Percentiles rank a stretch among this genome's conserved stretches.
Evolutionary conservation across 73 alveolate genomes (phyloP).

Genomic region (Stentor coeruleus): DNA sequence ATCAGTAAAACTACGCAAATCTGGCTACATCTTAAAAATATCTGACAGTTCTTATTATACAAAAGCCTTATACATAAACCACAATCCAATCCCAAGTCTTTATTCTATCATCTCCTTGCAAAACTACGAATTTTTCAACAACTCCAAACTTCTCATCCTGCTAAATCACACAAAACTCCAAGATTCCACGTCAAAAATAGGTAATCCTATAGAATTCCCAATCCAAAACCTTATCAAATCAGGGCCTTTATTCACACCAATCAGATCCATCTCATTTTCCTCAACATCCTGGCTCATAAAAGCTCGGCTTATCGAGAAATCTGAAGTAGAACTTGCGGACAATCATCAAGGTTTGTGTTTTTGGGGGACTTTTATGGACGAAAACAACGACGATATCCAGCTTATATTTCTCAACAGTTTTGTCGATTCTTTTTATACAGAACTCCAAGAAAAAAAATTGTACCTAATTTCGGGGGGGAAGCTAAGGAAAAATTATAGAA

Average conservation of each 20-base stretch:
- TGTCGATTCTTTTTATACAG: not conserved
- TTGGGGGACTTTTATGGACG: not conserved
- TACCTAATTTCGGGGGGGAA: not conserved
- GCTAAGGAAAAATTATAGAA: not conserved
- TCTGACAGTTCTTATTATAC: not conserved
- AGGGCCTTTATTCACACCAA: not conserved
- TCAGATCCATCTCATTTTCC: not conserved
- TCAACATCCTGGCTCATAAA: not conserved
- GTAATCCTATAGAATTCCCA: not conserved
- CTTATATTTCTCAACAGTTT: too few relatives aligned
- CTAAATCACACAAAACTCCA: not conserved
- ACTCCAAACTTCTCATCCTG: not conserved
- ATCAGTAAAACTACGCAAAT: not conserved
- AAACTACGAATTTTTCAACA: not conserved
- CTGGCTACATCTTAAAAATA: not conserved
- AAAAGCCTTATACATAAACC: not conserved
- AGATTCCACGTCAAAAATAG: not conserved
- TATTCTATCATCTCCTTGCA: not conserved
- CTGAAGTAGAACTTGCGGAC: not conserved
- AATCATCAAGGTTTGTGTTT: not conserved
- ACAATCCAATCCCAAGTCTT: not conserved
- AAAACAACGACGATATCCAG: not conserved
- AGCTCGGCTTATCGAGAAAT: not conserved
- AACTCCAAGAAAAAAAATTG: not conserved
- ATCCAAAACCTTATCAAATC: too few relatives aligned